A percentile compares a stretch with the other conserved stretches of the same genome.
phyloP scores from a whole-genome alignment of 805 yeast species.

The Lipomyces orientalis region DNA sequence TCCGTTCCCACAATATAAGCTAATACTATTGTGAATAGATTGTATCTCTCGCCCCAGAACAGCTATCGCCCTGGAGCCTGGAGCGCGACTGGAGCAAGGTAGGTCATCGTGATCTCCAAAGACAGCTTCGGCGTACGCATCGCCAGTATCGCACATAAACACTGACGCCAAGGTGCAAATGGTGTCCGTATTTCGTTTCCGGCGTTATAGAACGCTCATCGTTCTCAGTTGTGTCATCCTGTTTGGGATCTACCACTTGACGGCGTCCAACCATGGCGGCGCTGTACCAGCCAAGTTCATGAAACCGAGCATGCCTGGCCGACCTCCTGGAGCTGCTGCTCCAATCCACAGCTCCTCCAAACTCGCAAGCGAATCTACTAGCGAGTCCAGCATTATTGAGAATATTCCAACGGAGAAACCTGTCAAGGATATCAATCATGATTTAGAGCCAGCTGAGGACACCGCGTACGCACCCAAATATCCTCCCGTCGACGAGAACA shows the following conservation, averaged over 20 bases:
- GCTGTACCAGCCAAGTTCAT: constrained; percentile 24
- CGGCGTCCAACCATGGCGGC: background rate
- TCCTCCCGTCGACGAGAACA: constrained; percentile 6
- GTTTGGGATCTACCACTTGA: constrained; percentile 19
- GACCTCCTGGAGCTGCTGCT: background rate
- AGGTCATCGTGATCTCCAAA: background rate
- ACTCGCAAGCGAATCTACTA: background rate
- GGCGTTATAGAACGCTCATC: constrained; percentile 21
- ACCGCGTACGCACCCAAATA: background rate
- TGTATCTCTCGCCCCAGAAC: background rate
- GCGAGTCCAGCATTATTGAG: background rate
- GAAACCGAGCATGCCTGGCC: background rate
- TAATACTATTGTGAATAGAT: too few species aligned
- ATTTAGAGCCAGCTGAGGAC: constrained; percentile 4
- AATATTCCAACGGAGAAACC: background rate
- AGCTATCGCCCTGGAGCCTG: background rate
- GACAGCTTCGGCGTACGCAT: background rate
- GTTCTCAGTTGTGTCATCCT: constrained; percentile 16
- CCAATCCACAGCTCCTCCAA: background rate
- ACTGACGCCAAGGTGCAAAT: background rate
- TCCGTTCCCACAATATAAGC: too few species aligned
- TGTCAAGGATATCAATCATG: constrained; percentile 1
- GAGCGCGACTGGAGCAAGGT: background rate
- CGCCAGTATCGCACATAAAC: background rate
- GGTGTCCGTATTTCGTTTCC: constrained; percentile 12